Evolutionary conservation across 1,284 basidiomycete genomes (phyloP), one percentile per base, ranked within the genome.

Genomic region (Malassezia japonica): DNA sequence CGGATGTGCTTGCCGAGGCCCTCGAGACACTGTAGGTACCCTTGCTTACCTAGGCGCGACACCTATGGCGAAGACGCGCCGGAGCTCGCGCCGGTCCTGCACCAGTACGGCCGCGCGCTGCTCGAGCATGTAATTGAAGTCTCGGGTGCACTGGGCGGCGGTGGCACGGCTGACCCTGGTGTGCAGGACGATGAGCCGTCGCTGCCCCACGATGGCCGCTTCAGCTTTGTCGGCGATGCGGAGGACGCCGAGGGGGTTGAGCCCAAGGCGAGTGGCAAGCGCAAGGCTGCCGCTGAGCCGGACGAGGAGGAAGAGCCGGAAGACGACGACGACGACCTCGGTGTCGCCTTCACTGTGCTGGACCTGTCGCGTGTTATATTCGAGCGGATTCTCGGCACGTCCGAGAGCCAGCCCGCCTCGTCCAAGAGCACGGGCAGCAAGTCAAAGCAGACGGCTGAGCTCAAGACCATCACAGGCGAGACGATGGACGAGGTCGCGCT

Each of bases 301-400:
- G 13, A 21, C 7, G 34, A 55, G 9, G 24, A 46, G 13, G 29
- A 41, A 23, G 36, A 50, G n/a, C 50, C 45, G 28, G 36, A 35
- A 27, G 50, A 46, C 21, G 49, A 52, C 1, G 60, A 59, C 5
- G 69, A 72, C 47, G 69, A 72, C 31, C 57, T 72, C 13, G 59
- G 62, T 18, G 50, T 59, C 1, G 67, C 67, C 2, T 72, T 72
- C 48, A 43, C 59, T 16, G 64, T 70, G 6, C 55, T 72, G 16
- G 69, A 72, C 20, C 56, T 70, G 13, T 56, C 67, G 6, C 52
- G 69, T 6, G 61, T 72, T 24, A 59, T 63, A 40, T 70, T 64
- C 55, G 42, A 67, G 41, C 61, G 64, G 27, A 46, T 61, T 15
- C 51, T 71, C 16, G 45, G 42, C 20, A 23, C 33, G 16, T 46